Evolutionary conservation across 2,329 filamentous ascomycete species (phyloP), one percentile per base, ranked within the genome.

Genomic region (Epichloe hybrida): DNA sequence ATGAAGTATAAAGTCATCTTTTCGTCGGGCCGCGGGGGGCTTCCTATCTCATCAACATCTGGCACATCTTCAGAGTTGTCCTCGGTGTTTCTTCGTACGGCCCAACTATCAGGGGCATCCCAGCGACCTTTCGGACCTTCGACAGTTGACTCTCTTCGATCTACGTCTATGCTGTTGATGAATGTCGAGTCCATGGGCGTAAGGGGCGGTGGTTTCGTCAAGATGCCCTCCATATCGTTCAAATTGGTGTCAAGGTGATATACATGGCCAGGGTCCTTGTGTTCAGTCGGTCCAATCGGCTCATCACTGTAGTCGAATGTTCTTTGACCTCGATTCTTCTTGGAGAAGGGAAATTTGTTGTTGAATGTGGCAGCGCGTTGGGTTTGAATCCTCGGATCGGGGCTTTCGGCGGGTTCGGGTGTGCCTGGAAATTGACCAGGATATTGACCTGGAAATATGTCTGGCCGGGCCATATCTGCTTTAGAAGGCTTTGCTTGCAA

Each of bases 91-190:
- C 81, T 83, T 58, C 86, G 87, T 27, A 97, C 91, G 47, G 87
- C 89, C 93, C 93, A 98, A 64, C 90, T 96, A 65, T 97, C 91
- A 1, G 93, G 91, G 3, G 90, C 90, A 65, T 94, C 87, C 91
- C 91, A 98, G 3, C 80, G 80, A 2, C 83, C 81, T 50, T 72
- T 72, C 3, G 69, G 69, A 2, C 59, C 59, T 17, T 65, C 66
- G 31, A 60, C 54, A 23, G 64, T 53, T 17, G 64, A 64, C 39
- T 66, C 64, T 27, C 61, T 58, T 44, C 62, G 67, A 23, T 78
- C 73, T 31, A 66, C 63, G 37, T 77, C 73, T 31, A 69, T 55
- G 17, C 64, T 66, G 23, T 66, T 69, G 52, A 76, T 66, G 51
- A 75, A 74, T 55, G 71, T 67, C 57, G 74, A 73, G 54, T 80